Evolutionary conservation across 108 stramenopile genomes (phyloP), one percentile per base, ranked within the genome.

Genomic region (Fistulifera solaris): DNA sequence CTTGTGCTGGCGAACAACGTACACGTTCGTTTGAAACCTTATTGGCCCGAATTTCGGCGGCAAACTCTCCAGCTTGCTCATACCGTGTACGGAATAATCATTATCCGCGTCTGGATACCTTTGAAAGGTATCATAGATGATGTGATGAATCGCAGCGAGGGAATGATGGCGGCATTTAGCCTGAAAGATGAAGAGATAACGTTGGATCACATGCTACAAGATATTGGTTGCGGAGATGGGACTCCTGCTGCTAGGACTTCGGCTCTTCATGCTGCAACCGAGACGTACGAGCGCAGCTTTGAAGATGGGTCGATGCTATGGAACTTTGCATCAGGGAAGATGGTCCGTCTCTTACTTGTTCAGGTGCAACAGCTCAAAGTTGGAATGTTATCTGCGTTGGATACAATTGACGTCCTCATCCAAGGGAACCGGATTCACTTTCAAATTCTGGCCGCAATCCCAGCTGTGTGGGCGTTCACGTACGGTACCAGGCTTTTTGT

Each of bases 291-390:
- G 49, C 24, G 67, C 27, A 67, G 83, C 61, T 62, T 89, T 41
- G 49, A 68, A 1, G 54, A 55, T 6, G 81, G 87, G 1, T 63
- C 79, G n/a, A 63, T 85, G 1, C 17, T 83, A 19, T 58, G 67
- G 47, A 22, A 28, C 16, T 18, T 28, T 27, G 16, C n/a, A 19
- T 46, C 53, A 6, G 87, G 87, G 10, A 43, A 56, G 19, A 62
- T 89, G 48, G 68, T 78, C 12, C 78, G 77, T 14, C 57, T 89
- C 56, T 64, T 89, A 66, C 61, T 89, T 22, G 78, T 89, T 53
- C 87, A 89, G 50, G 72, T 89, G 38, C 87, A 89, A 48, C 87
- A 89, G 51, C 70, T 89, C 16, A 89, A 89, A 27, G 76, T 82
- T 28, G 83, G 83, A 23, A 54, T 89, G 62, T 52, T 89, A 38